These are phyloP conservation scores for Mycothermus thermophilus DNA, from an alignment of 495 filamentous ascomycete species.

Conservation along the genomic window DNA sequence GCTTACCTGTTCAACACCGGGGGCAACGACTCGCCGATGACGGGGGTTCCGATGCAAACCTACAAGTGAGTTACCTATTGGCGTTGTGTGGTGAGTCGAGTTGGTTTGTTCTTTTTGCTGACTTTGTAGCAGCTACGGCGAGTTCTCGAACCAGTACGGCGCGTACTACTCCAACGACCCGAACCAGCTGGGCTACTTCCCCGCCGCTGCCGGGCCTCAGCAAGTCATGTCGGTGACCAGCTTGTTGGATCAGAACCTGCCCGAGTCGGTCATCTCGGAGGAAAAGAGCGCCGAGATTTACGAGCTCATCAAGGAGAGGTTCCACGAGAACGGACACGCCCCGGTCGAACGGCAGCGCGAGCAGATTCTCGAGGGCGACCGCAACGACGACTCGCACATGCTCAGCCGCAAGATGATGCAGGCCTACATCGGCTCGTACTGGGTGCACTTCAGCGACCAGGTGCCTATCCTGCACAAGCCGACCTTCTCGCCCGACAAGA, in stretches of 20 bases:
- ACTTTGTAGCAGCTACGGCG: constrained; percentile 30
- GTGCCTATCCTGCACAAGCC: constrained; percentile 89
- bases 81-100: background rate
- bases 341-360: constrained; percentile 64
- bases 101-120: constrained; percentile 7
- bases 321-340: constrained; percentile 67
- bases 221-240: constrained; percentile 83
- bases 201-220: constrained; percentile 41
- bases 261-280: constrained; percentile 70
- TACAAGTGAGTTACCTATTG: constrained; percentile 43
- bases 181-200: constrained; percentile 38
- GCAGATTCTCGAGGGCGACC: constrained; percentile 62
- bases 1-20: constrained; percentile 76
- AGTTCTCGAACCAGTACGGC: constrained; percentile 35
- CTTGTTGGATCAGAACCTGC: constrained; percentile 68
- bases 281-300: constrained; percentile 73
- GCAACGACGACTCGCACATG: constrained; percentile 57
- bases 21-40: constrained; percentile 29
- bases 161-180: constrained; percentile 36
- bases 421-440: constrained; percentile 83
- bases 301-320: constrained; percentile 70
- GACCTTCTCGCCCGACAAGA: constrained; percentile 79
- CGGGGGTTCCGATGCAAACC: constrained; percentile 33
- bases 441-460: constrained; percentile 89
- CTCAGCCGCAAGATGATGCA: constrained; percentile 90